These are phyloP conservation scores for Cladophialophora immunda DNA, from an alignment of 2,329 filamentous ascomycete species.

Conservation along the genomic window DNA sequence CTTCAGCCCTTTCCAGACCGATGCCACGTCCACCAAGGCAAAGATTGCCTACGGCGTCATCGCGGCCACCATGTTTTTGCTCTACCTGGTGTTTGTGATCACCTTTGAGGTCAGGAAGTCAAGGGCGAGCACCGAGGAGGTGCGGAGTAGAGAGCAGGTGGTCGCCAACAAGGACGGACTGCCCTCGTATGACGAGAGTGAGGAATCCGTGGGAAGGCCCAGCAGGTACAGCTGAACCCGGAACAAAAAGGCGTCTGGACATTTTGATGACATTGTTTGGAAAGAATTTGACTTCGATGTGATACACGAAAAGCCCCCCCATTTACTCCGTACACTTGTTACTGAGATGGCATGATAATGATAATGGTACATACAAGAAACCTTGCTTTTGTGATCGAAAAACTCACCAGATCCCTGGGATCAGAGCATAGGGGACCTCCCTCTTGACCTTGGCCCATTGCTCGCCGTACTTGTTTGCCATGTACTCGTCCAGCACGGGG, in stretches of 20 bases:
- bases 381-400: neutral
- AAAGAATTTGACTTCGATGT: neutral
- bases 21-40: slow-evolving; percentile 45
- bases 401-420: slow-evolving; percentile 48
- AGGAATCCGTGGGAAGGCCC: slow-evolving; percentile 28
- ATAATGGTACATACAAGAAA: neutral
- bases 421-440: slow-evolving; percentile 50
- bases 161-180: slow-evolving; percentile 27
- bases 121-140: slow-evolving; percentile 19
- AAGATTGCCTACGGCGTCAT: slow-evolving; percentile 61
- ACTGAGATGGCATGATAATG: neutral
- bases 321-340: neutral
- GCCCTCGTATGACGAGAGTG: slow-evolving; percentile 37
- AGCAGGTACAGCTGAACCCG: neutral
- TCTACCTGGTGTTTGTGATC: slow-evolving; percentile 48
- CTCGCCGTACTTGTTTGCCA: slow-evolving; percentile 47
- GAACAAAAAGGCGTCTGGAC: neutral
- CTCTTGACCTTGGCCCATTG: slow-evolving; percentile 50
- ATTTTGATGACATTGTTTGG: neutral
- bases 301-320: neutral
- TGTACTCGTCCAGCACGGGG: slow-evolving; percentile 61
- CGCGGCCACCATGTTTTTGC: slow-evolving; percentile 57
- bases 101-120: slow-evolving; percentile 36
- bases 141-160: slow-evolving; percentile 23
- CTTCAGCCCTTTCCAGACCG: slow-evolving; percentile 44